Evolutionary conservation across 257 asterid genomes (phyloP), one percentile per base, ranked within the genome.

Genomic region (Nyctanthes arbortristis): DNA sequence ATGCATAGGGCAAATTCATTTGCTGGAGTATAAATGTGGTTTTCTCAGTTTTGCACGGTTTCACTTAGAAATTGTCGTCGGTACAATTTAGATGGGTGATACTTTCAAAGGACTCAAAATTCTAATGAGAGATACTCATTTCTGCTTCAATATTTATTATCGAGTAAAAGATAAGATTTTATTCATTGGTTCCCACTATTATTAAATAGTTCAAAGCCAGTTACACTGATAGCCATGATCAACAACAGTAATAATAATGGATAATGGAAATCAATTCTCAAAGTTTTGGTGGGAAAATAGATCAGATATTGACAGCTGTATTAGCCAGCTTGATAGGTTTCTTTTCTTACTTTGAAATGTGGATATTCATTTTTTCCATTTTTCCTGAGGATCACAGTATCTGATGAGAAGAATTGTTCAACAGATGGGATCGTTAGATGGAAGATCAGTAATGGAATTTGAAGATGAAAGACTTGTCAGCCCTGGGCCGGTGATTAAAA

Each of bases 341-440:
- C 25, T 43, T 60, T 35, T 65, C 13, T 2, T 70, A 33, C 49
- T 55, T 32, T 10, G 45, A 31, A 18, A 32, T 9, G 67, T 54
- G 34, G 47, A 55, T 52, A 55, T 59, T 49, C 24, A 66, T 9
- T 52, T 47, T 47, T 63, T n/a, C n/a, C n/a, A n/a, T n/a, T 12
- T 36, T 49, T 49, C 5, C 22, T 28, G 58, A 49, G 30, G 35
- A 40, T 45, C 55, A 68, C 5, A 32, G 30, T 63, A 49, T 70
- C 55, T 77, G 66, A 84, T 66, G 61, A 69, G 60, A 40, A 32
- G 12, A 35, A 32, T 70, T 70, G 40, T 68, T 69, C 77, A 65
- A 69, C 87, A 84, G 96, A 83, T 89, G 93, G 91, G 87, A 68
- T 78, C 89, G 3, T 68, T 83, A 77, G 81, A 80, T 28, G 90